phyloP scores from a whole-genome alignment of 805 yeast genomes.

The Ogataea glucozyma region DNA sequence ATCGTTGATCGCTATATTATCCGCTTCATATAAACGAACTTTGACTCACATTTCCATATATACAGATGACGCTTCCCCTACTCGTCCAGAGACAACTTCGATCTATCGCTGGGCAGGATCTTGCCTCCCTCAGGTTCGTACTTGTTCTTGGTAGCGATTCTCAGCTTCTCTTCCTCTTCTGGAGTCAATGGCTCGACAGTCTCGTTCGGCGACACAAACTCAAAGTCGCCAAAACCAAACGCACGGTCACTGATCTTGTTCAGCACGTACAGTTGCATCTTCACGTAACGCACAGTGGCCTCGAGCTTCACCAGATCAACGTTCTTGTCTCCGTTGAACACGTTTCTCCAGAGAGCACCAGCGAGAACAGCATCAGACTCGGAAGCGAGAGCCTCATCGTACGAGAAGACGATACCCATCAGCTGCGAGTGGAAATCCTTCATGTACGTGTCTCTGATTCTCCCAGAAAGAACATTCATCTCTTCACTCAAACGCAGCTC shows the following conservation, averaged over 20 bases:
- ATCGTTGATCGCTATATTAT: no score
- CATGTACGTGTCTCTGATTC: conserved; percentile 81
- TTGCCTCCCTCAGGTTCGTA: conserved; percentile 51
- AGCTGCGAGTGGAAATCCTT: conserved; percentile 89
- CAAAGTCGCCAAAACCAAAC: conserved; percentile 87
- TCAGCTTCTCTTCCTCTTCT: conserved; percentile 60
- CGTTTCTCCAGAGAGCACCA: conserved; percentile 84
- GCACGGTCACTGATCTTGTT: conserved; percentile 87
- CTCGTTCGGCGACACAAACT: conserved; percentile 79
- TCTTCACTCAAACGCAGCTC: conserved; percentile 84
- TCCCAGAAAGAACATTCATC: conserved; percentile 77
- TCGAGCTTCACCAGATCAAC: conserved; percentile 83
- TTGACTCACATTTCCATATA: no score
- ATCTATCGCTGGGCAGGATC: conserved; percentile 61
- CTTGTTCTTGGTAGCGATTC: conserved; percentile 49
- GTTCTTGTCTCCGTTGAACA: conserved; percentile 81
- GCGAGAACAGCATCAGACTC: conserved; percentile 74
- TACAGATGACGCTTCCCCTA: conserved; percentile 22
- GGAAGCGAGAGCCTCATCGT: conserved; percentile 86
- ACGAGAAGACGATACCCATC: conserved; percentile 84
- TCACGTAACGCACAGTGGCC: conserved; percentile 84
- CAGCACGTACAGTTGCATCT: conserved; percentile 86
- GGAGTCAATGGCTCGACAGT: conserved; percentile 70
- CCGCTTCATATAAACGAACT: no score
- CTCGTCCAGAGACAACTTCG: conserved; percentile 50